Conservation (phyloP, 163 green algal species). For the Dunaliella salina region DNA sequence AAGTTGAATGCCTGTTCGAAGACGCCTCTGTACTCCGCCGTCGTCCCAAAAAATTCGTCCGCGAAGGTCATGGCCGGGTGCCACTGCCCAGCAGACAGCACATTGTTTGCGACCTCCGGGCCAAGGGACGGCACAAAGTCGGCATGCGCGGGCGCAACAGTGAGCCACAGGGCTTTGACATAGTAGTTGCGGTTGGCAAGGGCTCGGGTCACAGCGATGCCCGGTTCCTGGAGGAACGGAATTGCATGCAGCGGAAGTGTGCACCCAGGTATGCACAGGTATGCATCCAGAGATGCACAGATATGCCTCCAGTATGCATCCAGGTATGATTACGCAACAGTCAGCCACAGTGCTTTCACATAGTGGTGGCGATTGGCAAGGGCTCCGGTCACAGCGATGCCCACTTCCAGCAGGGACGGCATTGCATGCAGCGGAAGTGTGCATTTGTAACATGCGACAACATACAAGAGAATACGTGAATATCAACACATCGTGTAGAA, state of each 20-base stretch:
- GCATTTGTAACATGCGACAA: too few species aligned
- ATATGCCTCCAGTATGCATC: too few species aligned
- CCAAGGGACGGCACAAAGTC: not conserved
- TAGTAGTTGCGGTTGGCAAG: not conserved
- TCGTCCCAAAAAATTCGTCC: not conserved
- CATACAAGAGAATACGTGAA: too few species aligned
- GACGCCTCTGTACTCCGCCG: not conserved
- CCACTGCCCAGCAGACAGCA: not conserved
- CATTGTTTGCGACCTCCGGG: not conserved
- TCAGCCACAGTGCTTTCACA: not conserved
- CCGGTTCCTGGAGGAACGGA: not conserved
- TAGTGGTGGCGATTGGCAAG: not conserved
- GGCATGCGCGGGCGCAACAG: not conserved
- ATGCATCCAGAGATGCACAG: not conserved
- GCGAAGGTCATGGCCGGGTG: not conserved
- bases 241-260: too few species aligned
- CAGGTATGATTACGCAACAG: not conserved
- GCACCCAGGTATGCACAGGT: not conserved
- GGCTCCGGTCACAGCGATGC: not conserved
- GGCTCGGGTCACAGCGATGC: not conserved
- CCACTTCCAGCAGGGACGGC: too few species aligned
- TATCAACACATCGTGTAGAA: too few species aligned
- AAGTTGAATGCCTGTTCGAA: not conserved
- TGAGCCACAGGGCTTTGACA: not conserved
- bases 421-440: too few species aligned